A percentile compares a stretch with the other conserved stretches of the same genome.
Conservation (phyloP, 169 alveolate species). For the Cryptosporidium meleagridis region DNA sequence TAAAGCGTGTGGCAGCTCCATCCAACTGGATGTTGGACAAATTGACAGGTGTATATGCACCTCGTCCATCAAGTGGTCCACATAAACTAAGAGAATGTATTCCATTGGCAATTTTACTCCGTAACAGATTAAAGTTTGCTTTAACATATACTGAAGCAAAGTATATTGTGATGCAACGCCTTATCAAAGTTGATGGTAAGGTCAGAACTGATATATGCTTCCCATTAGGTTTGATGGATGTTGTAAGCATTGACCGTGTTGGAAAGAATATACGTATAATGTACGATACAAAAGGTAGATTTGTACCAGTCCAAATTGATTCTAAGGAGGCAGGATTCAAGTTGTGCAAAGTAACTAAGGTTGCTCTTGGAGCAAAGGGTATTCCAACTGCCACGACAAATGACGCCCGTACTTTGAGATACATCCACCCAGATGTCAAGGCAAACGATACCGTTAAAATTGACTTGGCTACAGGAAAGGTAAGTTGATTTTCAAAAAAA, state of each 20-base stretch:
- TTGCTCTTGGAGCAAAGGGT: conserved; percentile 95
- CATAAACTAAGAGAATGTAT: conserved; percentile 97
- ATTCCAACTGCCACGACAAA: conserved; percentile 96
- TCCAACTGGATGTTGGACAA: conserved; percentile 98
- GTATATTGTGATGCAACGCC: conserved; percentile 95
- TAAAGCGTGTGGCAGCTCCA: conserved; percentile 99
- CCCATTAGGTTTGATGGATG: conserved; percentile 99
- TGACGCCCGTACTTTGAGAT: conserved; percentile 99
- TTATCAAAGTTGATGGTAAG: conserved; percentile 95
- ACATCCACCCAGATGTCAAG: conserved; percentile 97
- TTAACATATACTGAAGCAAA: conserved; percentile 94
- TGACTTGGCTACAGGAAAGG: conserved; percentile 95
- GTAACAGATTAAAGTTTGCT: conserved; percentile 94
- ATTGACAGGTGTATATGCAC: conserved; percentile 95
- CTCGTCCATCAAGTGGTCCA: conserved; percentile 94
- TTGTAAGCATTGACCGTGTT: conserved; percentile 93
- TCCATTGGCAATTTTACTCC: conserved; percentile 93
- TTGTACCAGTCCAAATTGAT: conserved; percentile 93
- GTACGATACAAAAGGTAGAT: conserved; percentile 98
- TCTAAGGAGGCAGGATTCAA: conserved; percentile 96
- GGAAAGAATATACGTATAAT: conserved; percentile 95
- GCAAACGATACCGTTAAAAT: conserved; percentile 95
- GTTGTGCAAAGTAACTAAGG: conserved; percentile 95
- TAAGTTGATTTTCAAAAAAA: conserved; percentile 36
- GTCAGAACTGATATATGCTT: conserved; percentile 95